Percentiles rank a stretch among this genome's conserved stretches.
Evolutionary conservation across 2,329 filamentous ascomycete genomes (phyloP).

Genomic region (Hypoxylon sp.): DNA sequence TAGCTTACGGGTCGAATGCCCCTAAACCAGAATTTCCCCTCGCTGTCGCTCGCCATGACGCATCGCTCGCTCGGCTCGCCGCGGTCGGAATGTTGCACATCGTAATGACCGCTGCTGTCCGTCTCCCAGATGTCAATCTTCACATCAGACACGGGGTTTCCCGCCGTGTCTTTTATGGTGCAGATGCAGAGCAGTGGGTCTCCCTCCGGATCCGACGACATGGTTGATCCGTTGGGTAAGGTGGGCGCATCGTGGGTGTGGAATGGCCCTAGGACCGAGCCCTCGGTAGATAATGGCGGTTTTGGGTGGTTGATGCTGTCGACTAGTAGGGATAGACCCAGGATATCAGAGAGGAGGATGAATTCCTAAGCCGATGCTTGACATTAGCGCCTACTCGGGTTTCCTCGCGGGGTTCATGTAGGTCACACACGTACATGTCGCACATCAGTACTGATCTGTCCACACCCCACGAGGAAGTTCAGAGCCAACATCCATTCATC

Average conservation of each 20-base stretch:
- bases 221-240: constrained; percentile 63
- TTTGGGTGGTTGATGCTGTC: constrained; percentile 88
- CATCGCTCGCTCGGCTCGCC: constrained; percentile 74
- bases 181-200: constrained; percentile 78
- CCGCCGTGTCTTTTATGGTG: constrained; percentile 70
- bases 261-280: constrained; percentile 83
- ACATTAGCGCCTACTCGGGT: too few relatives aligned
- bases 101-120: constrained; percentile 81
- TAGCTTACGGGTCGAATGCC: constrained; percentile 87
- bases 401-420: too few relatives aligned
- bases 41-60: constrained; percentile 71
- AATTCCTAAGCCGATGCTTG: constrained; percentile 72
- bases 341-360: constrained; percentile 81
- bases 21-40: constrained; percentile 85
- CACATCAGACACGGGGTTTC: constrained; percentile 69
- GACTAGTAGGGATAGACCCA: constrained; percentile 81
- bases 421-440: constrained; percentile 65
- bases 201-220: constrained; percentile 75
- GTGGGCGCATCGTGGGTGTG: constrained; percentile 79
- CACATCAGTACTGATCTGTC: constrained; percentile 77
- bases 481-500: constrained; percentile 81
- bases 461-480: constrained; percentile 74
- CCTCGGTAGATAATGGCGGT: constrained; percentile 73
- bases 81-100: constrained; percentile 76
- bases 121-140: constrained; percentile 89